phyloP scores from a whole-genome alignment of 2,329 filamentous ascomycete genomes.

The Neofusicoccum sp. region DNA sequence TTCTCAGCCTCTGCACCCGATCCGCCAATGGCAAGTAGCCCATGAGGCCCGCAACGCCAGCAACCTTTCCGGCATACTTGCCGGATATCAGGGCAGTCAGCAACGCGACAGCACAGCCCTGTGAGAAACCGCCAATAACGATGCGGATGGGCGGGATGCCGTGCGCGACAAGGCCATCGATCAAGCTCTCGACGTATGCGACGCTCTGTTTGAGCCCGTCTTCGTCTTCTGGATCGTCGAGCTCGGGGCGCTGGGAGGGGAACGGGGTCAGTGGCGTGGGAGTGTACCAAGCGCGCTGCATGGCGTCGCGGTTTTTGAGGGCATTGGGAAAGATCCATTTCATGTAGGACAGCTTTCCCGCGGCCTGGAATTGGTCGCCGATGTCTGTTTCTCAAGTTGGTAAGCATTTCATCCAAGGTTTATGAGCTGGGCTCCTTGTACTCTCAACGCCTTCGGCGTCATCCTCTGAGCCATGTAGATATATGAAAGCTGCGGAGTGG shows the following conservation, averaged over 20 bases:
- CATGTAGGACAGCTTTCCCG: constrained; percentile 51
- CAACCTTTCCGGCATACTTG: constrained; percentile 45
- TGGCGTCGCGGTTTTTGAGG: constrained; percentile 48
- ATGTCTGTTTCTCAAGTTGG: constrained; percentile 35
- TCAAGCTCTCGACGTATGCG: constrained; percentile 44
- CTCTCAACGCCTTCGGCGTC: constrained; percentile 48
- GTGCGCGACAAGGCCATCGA: constrained; percentile 45
- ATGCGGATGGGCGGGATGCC: constrained; percentile 48
- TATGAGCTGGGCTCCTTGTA: constrained; percentile 23
- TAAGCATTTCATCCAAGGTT: neutral
- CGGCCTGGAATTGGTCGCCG: constrained; percentile 51
- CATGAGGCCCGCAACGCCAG: constrained; percentile 47
- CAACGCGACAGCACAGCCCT: constrained; percentile 51
- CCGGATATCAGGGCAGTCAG: constrained; percentile 45
- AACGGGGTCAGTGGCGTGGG: constrained; percentile 46
- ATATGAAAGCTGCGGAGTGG: constrained; percentile 48
- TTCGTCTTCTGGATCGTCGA: constrained; percentile 52
- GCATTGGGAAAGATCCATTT: constrained; percentile 57
- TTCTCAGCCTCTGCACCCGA: constrained; percentile 42
- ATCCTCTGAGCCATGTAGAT: constrained; percentile 52
- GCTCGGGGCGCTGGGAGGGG: constrained; percentile 44
- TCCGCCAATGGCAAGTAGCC: constrained; percentile 52
- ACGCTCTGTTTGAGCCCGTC: constrained; percentile 45
- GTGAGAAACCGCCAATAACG: constrained; percentile 52
- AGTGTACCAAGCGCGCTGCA: constrained; percentile 51